These are phyloP conservation scores for Hymenoscyphus infarciens DNA, from an alignment of 2,329 filamentous ascomycete species.

Conservation along the genomic window DNA sequence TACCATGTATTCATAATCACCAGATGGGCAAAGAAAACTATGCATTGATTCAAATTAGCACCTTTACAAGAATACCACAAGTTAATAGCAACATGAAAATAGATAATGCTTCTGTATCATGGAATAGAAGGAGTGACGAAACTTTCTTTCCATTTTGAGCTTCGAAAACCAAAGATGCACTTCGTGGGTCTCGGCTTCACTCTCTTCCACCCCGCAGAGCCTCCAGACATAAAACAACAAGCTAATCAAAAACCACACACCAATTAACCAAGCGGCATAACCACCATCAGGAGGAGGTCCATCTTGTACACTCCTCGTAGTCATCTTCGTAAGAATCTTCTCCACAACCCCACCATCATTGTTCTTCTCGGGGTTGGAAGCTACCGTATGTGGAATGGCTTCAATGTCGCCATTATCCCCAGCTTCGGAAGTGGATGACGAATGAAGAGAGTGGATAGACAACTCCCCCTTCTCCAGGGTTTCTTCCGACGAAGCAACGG, in stretches of 20 bases:
- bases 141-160: not conserved
- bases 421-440: not conserved
- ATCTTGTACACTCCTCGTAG: slow-evolving; percentile 32
- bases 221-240: not conserved
- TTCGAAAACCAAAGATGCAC: not conserved
- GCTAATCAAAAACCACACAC: slow-evolving; percentile 19
- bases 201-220: not conserved
- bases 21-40: slow-evolving; percentile 27
- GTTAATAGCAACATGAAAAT: not conserved
- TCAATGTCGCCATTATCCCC: not conserved
- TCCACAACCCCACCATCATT: not conserved
- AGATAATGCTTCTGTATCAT: not conserved
- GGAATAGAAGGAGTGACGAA: not conserved
- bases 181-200: not conserved
- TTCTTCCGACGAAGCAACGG: not conserved
- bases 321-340: slow-evolving; percentile 21
- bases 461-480: not conserved
- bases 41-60: not conserved
- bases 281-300: slow-evolving; percentile 35
- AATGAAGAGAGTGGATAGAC: not conserved
- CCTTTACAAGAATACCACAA: not conserved
- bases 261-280: slow-evolving; percentile 30
- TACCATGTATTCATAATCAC: slow-evolving; percentile 38
- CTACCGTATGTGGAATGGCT: not conserved
- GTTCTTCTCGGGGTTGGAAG: not conserved